Evolutionary conservation across 441 rosid species (phyloP).

Genomic region (Isatis lusitanica): DNA sequence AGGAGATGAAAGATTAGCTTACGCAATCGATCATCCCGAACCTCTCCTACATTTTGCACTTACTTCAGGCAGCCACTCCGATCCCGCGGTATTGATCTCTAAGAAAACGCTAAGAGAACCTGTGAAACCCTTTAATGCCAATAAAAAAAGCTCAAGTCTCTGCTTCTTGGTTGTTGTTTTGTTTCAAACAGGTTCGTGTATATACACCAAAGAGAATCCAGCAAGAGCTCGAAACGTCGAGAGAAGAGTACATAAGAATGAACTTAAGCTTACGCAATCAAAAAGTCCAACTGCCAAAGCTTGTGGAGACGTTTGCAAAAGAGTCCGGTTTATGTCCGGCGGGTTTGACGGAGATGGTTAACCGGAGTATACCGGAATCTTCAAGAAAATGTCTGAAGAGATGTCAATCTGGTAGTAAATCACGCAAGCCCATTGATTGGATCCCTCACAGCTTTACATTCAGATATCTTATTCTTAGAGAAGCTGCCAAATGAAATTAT

Average conservation of each 20-base stretch:
- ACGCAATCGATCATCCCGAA: slow-evolving; percentile 65
- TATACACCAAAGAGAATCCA: slow-evolving; percentile 68
- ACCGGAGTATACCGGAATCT: slow-evolving; percentile 65
- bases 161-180: neutral
- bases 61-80: slow-evolving; percentile 86
- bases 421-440: slow-evolving; percentile 73
- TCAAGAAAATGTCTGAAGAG: slow-evolving; percentile 52
- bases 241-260: slow-evolving; percentile 80
- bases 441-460: slow-evolving; percentile 77
- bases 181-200: slow-evolving; percentile 62
- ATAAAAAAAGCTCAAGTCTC: neutral
- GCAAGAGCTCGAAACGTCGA: slow-evolving; percentile 86
- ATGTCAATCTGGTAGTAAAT: slow-evolving; percentile 53
- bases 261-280: slow-evolving; percentile 62
- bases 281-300: slow-evolving; percentile 76
- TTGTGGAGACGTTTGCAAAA: slow-evolving; percentile 73
- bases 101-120: neutral
- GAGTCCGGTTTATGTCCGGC: slow-evolving; percentile 63
- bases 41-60: slow-evolving; percentile 84
- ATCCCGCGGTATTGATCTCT: slow-evolving; percentile 71
- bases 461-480: slow-evolving; percentile 83
- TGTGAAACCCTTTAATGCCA: neutral
- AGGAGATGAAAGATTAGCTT: slow-evolving; percentile 69
- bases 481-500: slow-evolving; percentile 56
- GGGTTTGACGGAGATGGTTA: slow-evolving; percentile 68